Base-by-base conservation (phyloP, 768 basidiomycete genomes). In the Lactifluus subvellereus region DNA sequence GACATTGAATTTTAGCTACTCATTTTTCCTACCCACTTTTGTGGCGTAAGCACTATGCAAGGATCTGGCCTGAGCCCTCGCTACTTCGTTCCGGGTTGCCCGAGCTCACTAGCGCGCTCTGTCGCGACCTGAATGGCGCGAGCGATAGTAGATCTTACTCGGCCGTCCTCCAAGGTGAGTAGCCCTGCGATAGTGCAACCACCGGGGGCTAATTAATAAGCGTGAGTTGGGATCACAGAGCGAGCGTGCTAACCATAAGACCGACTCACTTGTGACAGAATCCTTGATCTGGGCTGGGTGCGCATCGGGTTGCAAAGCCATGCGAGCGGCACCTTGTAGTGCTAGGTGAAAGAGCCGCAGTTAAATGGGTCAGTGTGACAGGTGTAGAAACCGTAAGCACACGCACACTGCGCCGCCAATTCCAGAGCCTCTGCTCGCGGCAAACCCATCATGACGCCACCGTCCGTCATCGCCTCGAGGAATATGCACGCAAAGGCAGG, bases 361-460 rank as follows among this genome's bases (percentile, higher is more conserved):
- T 20, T 33, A 48, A 53, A 66, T 0, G 51, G 51, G 10, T 27
- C 40, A 47, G 33, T 7, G n/a, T 18, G n/a, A 22, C 30, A 42
- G 8, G 33, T 3, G 42, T 18, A 18, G 6, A 20, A 22, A 50
- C 8, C 27, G 38, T 10, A 49, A 16, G 33, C 8, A 14, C 10
- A 76, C 85, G 69, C 71, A 97, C 96, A 94, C 76, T 99, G 97
- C 50, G 96, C 86, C 54, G 97, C 96, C 56, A 99, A 77, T 72
- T 99, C 97, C 48, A 98, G 76, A 5, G 97, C 94, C 74, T 98
- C 97, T 2, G 86, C 84, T 65, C 97, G 80, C 3, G 97, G 97
- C 56, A 99, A 76, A 35, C 97, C 97, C 97, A 98, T 98, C 96
- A 99, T 98, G 51, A 98, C 97, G 49, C 94, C 97, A 32, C 97